These are phyloP conservation scores for Lactifluus echinatus DNA, from an alignment of 768 basidiomycete genomes.

Conservation along the genomic window DNA sequence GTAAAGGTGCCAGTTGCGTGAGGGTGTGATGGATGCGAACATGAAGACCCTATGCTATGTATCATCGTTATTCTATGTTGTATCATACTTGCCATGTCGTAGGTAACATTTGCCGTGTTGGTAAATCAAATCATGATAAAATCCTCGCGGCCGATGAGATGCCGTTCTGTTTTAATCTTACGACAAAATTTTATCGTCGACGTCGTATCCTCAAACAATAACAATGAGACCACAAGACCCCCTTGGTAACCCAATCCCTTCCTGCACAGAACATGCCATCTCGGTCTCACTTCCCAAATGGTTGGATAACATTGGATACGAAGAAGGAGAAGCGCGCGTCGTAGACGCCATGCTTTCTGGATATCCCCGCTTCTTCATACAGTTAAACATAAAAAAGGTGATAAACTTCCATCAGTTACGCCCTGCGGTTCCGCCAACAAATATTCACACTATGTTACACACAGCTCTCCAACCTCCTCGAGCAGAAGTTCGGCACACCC, in stretches of 20 bases:
- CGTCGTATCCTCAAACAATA: no score
- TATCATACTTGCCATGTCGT: not conserved
- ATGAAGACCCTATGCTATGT: not conserved
- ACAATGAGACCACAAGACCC: conserved; percentile 17
- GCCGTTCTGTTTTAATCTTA: no score
- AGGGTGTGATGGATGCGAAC: not conserved
- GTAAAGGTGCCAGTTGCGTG: not conserved
- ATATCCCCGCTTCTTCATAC: conserved; percentile 94
- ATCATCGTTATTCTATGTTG: not conserved
- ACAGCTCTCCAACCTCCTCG: conserved; percentile 72
- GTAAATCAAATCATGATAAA: no score
- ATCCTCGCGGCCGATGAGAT: no score
- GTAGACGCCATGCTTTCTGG: conserved; percentile 75
- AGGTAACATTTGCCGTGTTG: not conserved
- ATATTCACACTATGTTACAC: not conserved
- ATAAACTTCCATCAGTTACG: not conserved
- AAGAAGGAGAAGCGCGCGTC: conserved; percentile 79
- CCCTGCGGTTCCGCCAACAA: no score
- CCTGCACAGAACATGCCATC: conserved; percentile 77
- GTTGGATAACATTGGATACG: conserved; percentile 86
- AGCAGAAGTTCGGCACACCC: conserved; percentile 63
- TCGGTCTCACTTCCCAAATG: conserved; percentile 94
- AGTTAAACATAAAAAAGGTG: conserved; percentile 78
- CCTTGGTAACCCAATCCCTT: conserved; percentile 49
- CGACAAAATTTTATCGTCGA: no score